phyloP scores from a whole-genome alignment of 1,284 basidiomycete species.

The Ganoderma lucidum region DNA sequence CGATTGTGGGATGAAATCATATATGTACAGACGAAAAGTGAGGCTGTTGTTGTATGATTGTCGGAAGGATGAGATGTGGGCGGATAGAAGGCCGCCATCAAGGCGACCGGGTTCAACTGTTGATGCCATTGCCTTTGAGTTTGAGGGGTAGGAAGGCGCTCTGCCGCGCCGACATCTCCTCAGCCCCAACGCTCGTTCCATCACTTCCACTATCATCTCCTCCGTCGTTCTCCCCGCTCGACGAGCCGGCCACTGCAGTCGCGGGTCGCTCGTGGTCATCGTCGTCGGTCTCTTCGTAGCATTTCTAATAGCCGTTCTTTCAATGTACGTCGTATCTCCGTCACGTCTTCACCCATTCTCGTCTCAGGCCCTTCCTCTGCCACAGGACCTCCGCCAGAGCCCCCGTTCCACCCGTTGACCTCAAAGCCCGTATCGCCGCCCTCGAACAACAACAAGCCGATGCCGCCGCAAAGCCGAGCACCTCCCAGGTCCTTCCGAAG shows the following conservation, averaged over 20 bases:
- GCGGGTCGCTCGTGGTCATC: slow-evolving; percentile 44
- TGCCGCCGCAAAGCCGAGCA: slow-evolving; percentile 22
- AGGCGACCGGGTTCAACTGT: slow-evolving; percentile 17
- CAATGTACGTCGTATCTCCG: slow-evolving; percentile 34
- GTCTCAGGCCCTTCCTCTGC: slow-evolving; percentile 19
- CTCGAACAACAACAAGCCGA: slow-evolving; percentile 66
- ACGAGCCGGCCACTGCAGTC: slow-evolving; percentile 42
- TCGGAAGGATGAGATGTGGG: slow-evolving; percentile 16
- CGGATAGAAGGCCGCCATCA: slow-evolving; percentile 26
- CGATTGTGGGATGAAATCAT: not conserved
- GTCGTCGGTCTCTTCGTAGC: slow-evolving; percentile 32
- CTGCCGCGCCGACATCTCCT: slow-evolving; percentile 11
- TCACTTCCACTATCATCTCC: slow-evolving; percentile 38
- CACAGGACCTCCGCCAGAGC: slow-evolving; percentile 45
- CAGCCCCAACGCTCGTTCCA: slow-evolving; percentile 30
- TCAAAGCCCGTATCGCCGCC: slow-evolving; percentile 81
- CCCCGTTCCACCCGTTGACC: slow-evolving; percentile 59
- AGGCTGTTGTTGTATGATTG: slow-evolving; percentile 32
- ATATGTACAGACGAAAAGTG: slow-evolving; percentile 1
- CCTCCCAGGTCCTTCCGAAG: slow-evolving; percentile 41
- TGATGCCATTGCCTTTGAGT: slow-evolving; percentile 11
- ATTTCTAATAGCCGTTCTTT: slow-evolving; percentile 33
- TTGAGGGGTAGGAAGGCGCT: slow-evolving; percentile 7
- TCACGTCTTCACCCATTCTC: slow-evolving; percentile 13
- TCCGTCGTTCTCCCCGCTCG: slow-evolving; percentile 31